Evolutionary conservation across 345 rosid species (phyloP).

Genomic region (Brassica carinata): DNA sequence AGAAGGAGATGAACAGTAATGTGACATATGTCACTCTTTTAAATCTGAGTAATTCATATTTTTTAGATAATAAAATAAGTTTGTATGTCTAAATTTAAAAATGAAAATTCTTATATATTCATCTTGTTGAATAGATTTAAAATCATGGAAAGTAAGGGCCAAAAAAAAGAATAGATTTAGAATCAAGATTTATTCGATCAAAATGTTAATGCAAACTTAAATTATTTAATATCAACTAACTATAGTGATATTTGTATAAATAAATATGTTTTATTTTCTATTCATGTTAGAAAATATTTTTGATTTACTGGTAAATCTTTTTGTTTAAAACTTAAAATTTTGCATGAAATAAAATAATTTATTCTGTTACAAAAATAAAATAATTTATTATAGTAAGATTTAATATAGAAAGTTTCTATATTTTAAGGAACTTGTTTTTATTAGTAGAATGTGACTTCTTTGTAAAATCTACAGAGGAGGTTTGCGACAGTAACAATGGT

Average conservation of each 20-base stretch:
- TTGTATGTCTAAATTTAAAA: neutral
- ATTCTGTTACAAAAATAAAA: neutral
- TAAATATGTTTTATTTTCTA: neutral
- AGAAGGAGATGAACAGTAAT: neutral
- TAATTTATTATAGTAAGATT: neutral
- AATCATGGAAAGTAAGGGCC: neutral
- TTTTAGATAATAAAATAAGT: neutral
- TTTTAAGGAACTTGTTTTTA: neutral
- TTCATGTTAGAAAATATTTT: neutral
- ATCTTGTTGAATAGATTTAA: neutral
- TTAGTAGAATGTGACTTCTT: neutral
- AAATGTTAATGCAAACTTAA: neutral
- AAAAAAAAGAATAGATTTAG: neutral
- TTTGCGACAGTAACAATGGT: conserved; percentile 25
- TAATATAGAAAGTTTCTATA: too few species aligned
- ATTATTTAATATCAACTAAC: neutral
- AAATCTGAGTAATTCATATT: neutral
- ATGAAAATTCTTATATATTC: neutral
- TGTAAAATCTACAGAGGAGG: neutral
- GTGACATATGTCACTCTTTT: neutral
- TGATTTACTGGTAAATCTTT: neutral
- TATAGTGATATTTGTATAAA: neutral
- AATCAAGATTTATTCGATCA: neutral
- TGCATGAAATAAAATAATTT: neutral
- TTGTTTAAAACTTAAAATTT: neutral